Evolutionary conservation across 352 stramenopile genomes (phyloP).

Genomic region (Pythium myriotylum): DNA sequence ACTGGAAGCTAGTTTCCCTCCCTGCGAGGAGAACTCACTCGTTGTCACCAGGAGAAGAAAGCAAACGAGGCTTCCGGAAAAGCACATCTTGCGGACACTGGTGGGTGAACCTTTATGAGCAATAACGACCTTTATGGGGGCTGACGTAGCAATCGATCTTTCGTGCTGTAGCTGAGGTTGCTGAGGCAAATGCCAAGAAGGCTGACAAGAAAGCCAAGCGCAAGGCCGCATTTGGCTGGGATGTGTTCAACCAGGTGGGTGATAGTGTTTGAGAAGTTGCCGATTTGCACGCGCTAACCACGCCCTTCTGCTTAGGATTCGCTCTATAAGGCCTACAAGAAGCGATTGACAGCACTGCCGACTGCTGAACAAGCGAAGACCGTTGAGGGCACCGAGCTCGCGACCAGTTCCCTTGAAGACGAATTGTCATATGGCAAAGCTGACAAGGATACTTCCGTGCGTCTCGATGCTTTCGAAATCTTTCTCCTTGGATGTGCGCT

Average conservation of each 20-base stretch:
- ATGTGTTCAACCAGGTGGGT: constrained; percentile 74
- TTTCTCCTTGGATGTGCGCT: background rate
- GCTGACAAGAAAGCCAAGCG: constrained; percentile 74
- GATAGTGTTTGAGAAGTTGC: background rate
- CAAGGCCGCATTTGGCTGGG: constrained; percentile 82
- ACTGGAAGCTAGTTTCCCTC: no score
- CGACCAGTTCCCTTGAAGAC: constrained; percentile 40
- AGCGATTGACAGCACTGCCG: constrained; percentile 64
- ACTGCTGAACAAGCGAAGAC: constrained; percentile 31
- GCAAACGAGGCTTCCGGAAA: constrained; percentile 39
- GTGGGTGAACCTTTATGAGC: constrained; percentile 10
- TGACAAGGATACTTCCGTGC: constrained; percentile 52
- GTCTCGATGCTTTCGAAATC: background rate
- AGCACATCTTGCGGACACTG: constrained; percentile 68
- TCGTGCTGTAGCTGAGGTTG: constrained; percentile 63
- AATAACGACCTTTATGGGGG: no score
- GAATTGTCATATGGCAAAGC: constrained; percentile 70
- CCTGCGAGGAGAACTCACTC: background rate
- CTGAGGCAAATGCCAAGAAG: constrained; percentile 64
- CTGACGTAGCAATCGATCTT: no score
- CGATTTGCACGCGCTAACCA: background rate
- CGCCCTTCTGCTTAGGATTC: constrained; percentile 43
- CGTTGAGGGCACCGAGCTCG: constrained; percentile 7
- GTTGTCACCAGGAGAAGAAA: constrained; percentile 54
- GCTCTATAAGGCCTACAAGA: constrained; percentile 87